Base-by-base conservation (phyloP, 2,329 filamentous ascomycete species). In the Trichoderma breve region DNA sequence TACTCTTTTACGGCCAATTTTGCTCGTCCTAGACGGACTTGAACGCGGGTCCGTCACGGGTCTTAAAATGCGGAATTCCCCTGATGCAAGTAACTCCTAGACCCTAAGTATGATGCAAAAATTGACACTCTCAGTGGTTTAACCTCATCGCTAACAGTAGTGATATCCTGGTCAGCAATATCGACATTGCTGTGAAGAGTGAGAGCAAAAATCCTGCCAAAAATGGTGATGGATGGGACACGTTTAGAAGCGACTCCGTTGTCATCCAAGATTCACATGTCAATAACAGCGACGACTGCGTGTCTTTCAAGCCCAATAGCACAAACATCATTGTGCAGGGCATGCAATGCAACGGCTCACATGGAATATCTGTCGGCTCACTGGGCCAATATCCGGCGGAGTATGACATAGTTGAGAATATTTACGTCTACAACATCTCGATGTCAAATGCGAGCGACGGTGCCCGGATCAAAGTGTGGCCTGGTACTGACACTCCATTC, bases 301-400 rank as follows among this genome's bases (percentile, higher is more conserved):
- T 67, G 9, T 67, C 64, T 26, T 67, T 67, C 9, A 67, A 67
- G 30, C 64, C 64, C 9, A 67, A 67, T 18, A 67, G 64, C 21
- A 67, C 64, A 32, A 67, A 67, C 24, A 67, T 67, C 21, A 57
- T 67, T 6, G 64, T 67, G 15, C 64, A 67, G 18, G 64, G 64
- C 2, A 14, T 67, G 47, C 64, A 57, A 8, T 67, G 64, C 47
- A 67, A 67, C 7, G 64, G 64, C 32, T 67, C 64, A 3, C 64
- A 67, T 32, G 64, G 64, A 6, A 57, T 67, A 34, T 67, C 64
- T 5, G 64, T 67, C 9, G 64, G 64, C 5, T 67, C 64, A 2
- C 21, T 67, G 9, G 64, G 64, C 18, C 64, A 67, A 28, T 67
- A 67, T 67, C 64, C 64, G 6, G 47, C 64, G 9, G 64, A 67